Evolutionary conservation across 345 rosid genomes (phyloP), one percentile per base, ranked within the genome.

Genomic region (Bruguiera gymnorhiza): DNA sequence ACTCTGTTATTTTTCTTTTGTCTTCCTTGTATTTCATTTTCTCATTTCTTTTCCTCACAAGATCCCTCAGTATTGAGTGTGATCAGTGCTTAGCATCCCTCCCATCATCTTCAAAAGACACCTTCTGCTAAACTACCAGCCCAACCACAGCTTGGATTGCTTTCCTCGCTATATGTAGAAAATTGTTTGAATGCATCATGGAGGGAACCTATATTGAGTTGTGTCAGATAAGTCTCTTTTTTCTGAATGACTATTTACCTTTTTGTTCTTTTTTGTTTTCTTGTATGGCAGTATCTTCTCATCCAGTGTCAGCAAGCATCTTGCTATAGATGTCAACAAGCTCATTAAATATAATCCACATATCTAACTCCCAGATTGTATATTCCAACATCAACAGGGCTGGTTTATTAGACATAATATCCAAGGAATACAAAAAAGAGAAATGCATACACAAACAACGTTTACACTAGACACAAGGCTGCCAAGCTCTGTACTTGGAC

Each of bases 111-210:
- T 82, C 85, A 88, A 97, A 81, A 92, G 21, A 50, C 87, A 70
- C 81, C 76, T 75, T 75, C 85, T 73, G 68, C 88, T 75, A 86
- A 84, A 75, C 76, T 91, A 75, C 84, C 92, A 43, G 62, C 84
- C 72, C 81, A 89, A 55, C 36, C 83, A 85, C 96, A 83, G 85
- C 88, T 88, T 72, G 98, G 97, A 70, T 80, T 91, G 73, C 83
- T 91, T 34, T 91, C 97, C 57, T 97, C 97, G 18, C 70, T 85
- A 50, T 93, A 93, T 71, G 79, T 93, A 87, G 98, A 89, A 91
- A 73, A 77, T 82, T 93, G 57, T 93, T 91, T 84, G 98, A 91
- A 74, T 92, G 94, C 34, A 5, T 31, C 62, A 83, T 93, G 97
- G 97, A 97, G 75, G 98, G 96, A 79, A 93, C 98, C 62, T 93